Base-by-base conservation (phyloP, 805 yeast genomes). In the Starmera caribaea region DNA sequence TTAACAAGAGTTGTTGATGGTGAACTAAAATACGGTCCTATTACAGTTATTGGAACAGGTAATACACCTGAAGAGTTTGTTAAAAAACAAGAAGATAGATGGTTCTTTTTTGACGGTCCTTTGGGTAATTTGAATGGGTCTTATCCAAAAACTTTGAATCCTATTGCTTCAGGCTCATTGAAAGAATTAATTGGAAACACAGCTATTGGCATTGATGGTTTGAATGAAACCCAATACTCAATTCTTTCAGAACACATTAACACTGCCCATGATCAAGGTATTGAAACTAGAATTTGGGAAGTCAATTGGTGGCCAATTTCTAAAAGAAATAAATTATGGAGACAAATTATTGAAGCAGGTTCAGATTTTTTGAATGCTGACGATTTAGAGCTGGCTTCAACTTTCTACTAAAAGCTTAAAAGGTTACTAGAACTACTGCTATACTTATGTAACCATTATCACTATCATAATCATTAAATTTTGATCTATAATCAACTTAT, bases 251-350 rank as follows among this genome's bases (percentile, higher is more conserved):
- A 28, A 3, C 38, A 41, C 14, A 49, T 63, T 12, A 44, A 47
- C 3, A 34, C 44, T 9, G 81, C 85, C 3, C 86, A 81, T 46
- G 49, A 56, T 3, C 45, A 57, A 36, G 74, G 75, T 11, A 54
- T 80, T 33, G 64, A 66, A 48, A 77, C 88, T 0, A 63, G 92
- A 44, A 59, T 81, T 32, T 82, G 92, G 90, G 89, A 80, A 26
- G 77, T 76, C 13, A 74, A 83, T 2, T 68, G 69, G 50, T 83
- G 89, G 89, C 90, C 92, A 9, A 57, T 61, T 3, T 45, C 53
- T 16, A 57, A 63, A 31, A 66, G 74, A 44, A 55, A 71, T 32
- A 54, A 57, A 5, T 65, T 79, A 32, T 73, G 79, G 73, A 53
- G 62, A 45, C 76, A 72, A 42, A 61, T 78, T 7, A 54, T 68